A percentile compares a stretch with the other conserved stretches of the same genome.
Conservation (phyloP, 208 protist species). For the Angomonas deanei region DNA sequence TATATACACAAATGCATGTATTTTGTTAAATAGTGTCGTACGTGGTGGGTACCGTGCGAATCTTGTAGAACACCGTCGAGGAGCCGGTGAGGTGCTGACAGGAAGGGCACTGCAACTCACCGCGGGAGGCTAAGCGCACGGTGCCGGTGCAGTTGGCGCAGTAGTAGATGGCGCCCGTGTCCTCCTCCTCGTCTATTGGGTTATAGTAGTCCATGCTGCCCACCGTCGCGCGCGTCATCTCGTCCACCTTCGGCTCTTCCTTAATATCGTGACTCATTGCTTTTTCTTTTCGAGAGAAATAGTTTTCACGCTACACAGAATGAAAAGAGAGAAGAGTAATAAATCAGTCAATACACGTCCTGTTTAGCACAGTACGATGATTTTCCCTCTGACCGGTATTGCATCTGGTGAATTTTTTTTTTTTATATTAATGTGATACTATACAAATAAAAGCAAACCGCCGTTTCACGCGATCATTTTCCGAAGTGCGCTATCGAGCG, state of each 20-base stretch:
- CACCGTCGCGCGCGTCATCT: neutral
- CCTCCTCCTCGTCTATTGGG: constrained; percentile 4
- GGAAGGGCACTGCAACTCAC: constrained; percentile 62
- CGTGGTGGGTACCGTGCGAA: constrained; percentile 72
- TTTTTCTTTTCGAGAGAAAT: constrained; percentile 1
- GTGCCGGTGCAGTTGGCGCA: constrained; percentile 78
- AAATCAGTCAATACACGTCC: neutral
- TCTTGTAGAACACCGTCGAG: constrained; percentile 87
- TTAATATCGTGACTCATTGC: constrained; percentile 3
- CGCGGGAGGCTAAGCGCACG: constrained; percentile 43
- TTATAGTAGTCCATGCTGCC: neutral
- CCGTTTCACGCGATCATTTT: neutral
- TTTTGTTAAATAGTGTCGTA: constrained; percentile 80
- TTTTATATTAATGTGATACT: too few species aligned
- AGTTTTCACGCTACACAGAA: constrained; percentile 7
- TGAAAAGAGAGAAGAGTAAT: neutral
- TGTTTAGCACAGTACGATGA: too few species aligned
- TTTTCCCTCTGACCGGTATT: too few species aligned
- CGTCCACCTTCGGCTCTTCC: constrained; percentile 16
- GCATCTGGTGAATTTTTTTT: too few species aligned
- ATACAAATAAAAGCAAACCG: too few species aligned
- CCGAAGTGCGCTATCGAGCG: constrained; percentile 42
- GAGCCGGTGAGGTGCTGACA: constrained; percentile 78
- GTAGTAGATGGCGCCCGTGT: constrained; percentile 59
- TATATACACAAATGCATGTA: neutral